Evolutionary conservation across 305 asterid species (phyloP).

Genomic region (Solanum hybrid): DNA sequence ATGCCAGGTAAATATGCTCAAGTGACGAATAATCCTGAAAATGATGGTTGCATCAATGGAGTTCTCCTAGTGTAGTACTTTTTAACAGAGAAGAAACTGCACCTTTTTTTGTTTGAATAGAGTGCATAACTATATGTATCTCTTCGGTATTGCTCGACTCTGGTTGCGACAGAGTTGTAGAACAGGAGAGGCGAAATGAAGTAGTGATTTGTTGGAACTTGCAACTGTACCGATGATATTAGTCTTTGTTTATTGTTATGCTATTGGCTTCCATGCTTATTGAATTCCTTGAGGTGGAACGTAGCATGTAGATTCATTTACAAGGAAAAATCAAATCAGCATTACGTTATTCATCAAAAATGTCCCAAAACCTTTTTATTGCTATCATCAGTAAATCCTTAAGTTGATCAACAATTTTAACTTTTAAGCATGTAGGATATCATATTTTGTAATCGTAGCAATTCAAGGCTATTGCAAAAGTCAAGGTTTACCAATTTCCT

Average conservation of each 20-base stretch:
- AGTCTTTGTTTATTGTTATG: background rate
- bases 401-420: background rate
- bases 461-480: background rate
- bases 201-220: background rate
- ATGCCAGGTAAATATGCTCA: constrained; percentile 90
- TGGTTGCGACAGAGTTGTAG: background rate
- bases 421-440: background rate
- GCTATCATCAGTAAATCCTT: background rate
- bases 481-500: background rate
- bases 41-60: constrained; percentile 89
- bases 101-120: background rate
- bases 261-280: background rate
- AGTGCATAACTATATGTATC: background rate
- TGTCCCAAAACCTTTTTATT: background rate
- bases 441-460: background rate
- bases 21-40: constrained; percentile 93
- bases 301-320: background rate
- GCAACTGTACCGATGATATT: background rate
- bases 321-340: background rate
- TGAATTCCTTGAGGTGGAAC: background rate
- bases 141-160: background rate
- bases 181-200: background rate
- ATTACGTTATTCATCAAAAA: background rate
- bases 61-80: constrained; percentile 65
- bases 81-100: background rate